A percentile compares a stretch with the other conserved stretches of the same genome.
Conservation (phyloP, 768 basidiomycete genomes). For the Lactarius indigo region DNA sequence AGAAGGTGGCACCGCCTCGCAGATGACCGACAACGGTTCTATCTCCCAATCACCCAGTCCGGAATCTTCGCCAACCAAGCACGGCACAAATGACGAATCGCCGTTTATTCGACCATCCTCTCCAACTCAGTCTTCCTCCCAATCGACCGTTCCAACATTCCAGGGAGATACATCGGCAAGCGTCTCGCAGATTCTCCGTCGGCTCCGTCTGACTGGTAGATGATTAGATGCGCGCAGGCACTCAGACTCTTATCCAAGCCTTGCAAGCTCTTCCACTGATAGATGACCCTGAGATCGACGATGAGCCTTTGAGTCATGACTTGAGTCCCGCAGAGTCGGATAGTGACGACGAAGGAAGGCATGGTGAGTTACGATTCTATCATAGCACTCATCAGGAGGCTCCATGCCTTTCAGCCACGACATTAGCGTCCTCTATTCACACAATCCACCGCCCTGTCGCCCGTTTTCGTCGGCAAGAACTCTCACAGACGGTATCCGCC, state of each 20-base stretch:
- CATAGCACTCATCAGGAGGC: background rate
- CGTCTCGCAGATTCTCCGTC: constrained; percentile 21
- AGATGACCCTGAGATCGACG: constrained; percentile 64
- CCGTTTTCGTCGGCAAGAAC: constrained; percentile 49
- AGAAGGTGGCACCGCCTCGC: constrained; percentile 2
- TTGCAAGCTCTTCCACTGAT: constrained; percentile 82
- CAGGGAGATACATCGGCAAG: constrained; percentile 70
- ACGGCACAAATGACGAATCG: constrained; percentile 44
- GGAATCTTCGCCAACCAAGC: constrained; percentile 15
- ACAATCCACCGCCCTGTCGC: constrained; percentile 81
- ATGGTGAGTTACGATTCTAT: constrained; percentile 25
- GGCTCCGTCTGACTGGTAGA: constrained; percentile 14
- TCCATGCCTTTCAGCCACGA: constrained; percentile 36
- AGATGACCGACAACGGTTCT: constrained; percentile 3
- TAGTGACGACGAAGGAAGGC: constrained; percentile 61
- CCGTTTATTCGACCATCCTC: constrained; percentile 75
- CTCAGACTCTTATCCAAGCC: constrained; percentile 86
- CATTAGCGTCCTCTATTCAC: constrained; percentile 80
- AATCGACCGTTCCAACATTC: constrained; percentile 51
- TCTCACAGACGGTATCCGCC: constrained; percentile 21
- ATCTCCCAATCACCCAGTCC: constrained; percentile 7
- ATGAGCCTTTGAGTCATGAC: constrained; percentile 48
- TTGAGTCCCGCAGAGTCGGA: constrained; percentile 47
- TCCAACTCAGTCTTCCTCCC: constrained; percentile 45
- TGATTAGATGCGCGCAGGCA: constrained; percentile 77